These are phyloP conservation scores for Talaromyces sp. DNA, from an alignment of 2,329 filamentous ascomycete genomes.

Conservation along the genomic window DNA sequence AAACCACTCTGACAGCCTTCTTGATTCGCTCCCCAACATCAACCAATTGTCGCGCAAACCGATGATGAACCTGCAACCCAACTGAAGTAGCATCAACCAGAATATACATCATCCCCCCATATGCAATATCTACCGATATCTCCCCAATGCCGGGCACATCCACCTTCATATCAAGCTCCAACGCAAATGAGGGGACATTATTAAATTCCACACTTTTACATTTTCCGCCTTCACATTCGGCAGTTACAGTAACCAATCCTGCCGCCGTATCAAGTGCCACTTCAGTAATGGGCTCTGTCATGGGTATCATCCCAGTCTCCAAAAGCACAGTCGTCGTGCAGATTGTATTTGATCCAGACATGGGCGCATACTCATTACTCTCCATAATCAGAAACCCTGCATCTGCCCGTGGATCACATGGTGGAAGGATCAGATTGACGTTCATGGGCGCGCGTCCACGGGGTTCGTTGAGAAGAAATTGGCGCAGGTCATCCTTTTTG, in stretches of 20 bases:
- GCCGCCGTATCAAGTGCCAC: conserved; percentile 46
- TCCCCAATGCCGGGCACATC: conserved; percentile 41
- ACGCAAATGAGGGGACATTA: conserved; percentile 46
- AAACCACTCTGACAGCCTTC: conserved; percentile 33
- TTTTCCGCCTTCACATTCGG: conserved; percentile 43
- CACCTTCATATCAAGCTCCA: conserved; percentile 38
- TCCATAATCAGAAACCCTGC: conserved; percentile 48
- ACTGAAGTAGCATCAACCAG: conserved; percentile 41
- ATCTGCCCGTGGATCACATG: conserved; percentile 45
- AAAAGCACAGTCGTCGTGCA: conserved; percentile 45
- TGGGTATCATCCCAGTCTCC: conserved; percentile 48
- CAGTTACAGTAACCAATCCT: conserved; percentile 41
- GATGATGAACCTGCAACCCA: conserved; percentile 20
- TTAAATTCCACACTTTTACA: conserved; percentile 46
- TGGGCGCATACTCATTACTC: conserved; percentile 45
- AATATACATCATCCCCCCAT: conserved; percentile 47
- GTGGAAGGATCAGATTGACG: conserved; percentile 42
- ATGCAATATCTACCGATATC: conserved; percentile 45
- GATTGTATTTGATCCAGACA: conserved; percentile 48
- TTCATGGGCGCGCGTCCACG: conserved; percentile 43
- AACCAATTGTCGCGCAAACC: conserved; percentile 29
- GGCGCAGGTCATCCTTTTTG: conserved; percentile 40
- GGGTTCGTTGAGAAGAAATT: conserved; percentile 47
- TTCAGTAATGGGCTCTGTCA: conserved; percentile 44
- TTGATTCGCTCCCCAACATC: conserved; percentile 46